These are phyloP conservation scores for Singerocomus inundabilis DNA, from an alignment of 1,284 basidiomycete species.

Conservation along the genomic window DNA sequence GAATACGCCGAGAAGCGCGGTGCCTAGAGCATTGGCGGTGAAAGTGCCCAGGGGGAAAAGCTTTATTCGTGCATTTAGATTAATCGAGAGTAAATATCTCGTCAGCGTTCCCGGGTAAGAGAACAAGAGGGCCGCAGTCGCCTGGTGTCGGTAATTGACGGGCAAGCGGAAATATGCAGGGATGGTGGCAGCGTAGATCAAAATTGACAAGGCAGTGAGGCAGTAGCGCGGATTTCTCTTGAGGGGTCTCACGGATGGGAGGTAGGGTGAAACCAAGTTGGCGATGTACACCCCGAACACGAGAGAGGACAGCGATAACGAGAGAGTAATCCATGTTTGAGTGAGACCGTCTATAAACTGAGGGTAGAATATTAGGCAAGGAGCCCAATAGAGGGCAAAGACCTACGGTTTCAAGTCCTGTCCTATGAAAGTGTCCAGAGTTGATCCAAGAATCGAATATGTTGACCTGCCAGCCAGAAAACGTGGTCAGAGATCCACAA, in stretches of 20 bases:
- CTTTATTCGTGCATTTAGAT: constrained; percentile 65
- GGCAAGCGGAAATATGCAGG: constrained; percentile 79
- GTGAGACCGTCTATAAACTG: constrained; percentile 87
- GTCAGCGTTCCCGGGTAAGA: constrained; percentile 86
- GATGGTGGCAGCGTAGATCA: constrained; percentile 66
- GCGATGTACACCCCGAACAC: constrained; percentile 61
- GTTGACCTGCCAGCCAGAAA: constrained; percentile 93
- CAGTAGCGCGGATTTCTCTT: constrained; percentile 42
- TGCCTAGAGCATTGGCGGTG: constrained; percentile 80
- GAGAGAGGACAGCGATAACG: constrained; percentile 65
- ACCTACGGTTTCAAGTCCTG: constrained; percentile 78
- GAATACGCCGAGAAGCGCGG: constrained; percentile 70
- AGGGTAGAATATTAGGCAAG: constrained; percentile 10
- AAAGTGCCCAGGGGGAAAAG: constrained; percentile 87
- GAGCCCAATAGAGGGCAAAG: neutral
- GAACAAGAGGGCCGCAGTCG: constrained; percentile 87
- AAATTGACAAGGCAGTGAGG: constrained; percentile 48
- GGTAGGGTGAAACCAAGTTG: constrained; percentile 38
- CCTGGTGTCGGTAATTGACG: constrained; percentile 70
- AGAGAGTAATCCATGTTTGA: constrained; percentile 77
- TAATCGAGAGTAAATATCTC: constrained; percentile 76
- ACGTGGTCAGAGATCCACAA: constrained; percentile 95
- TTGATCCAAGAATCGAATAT: constrained; percentile 88
- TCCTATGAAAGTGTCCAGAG: constrained; percentile 51
- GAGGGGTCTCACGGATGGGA: constrained; percentile 43